phyloP scores from a whole-genome alignment of 768 basidiomycete species.

The Boletus huronensis region DNA sequence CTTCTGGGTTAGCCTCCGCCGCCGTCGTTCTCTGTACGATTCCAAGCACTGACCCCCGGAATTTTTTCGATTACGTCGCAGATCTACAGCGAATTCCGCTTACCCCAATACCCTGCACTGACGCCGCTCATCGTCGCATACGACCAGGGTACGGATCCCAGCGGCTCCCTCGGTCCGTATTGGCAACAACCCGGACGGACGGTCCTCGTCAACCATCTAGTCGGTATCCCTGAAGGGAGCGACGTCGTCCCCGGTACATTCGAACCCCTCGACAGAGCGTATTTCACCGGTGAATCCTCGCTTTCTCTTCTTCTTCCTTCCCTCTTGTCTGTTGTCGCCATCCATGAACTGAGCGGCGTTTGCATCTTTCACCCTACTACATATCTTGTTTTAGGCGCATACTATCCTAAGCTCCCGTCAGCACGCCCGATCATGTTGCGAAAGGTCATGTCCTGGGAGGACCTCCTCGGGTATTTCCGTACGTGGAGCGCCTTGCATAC shows the following conservation, averaged over 20 bases:
- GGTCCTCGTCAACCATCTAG: background rate
- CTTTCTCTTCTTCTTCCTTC: background rate
- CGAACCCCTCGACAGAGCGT: constrained; percentile 47
- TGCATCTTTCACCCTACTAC: background rate
- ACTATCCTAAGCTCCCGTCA: constrained; percentile 39
- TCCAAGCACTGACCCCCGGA: background rate
- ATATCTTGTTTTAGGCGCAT: constrained; percentile 32
- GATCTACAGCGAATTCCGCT: constrained; percentile 8
- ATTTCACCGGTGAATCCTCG: constrained; percentile 48
- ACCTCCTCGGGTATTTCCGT: constrained; percentile 62
- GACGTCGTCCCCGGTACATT: constrained; percentile 15
- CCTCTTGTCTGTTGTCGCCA: no score
- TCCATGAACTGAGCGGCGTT: constrained; percentile 2
- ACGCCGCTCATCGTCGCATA: constrained; percentile 4
- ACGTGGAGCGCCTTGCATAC: constrained; percentile 70
- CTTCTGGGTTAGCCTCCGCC: constrained; percentile 55
- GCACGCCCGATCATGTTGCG: constrained; percentile 47
- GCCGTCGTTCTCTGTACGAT: background rate
- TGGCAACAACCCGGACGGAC: constrained; percentile 8
- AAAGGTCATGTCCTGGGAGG: constrained; percentile 60
- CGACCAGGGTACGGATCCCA: background rate
- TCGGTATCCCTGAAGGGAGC: background rate
- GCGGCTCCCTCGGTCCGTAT: constrained; percentile 1
- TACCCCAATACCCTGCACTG: background rate
- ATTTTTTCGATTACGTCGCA: background rate